Evolutionary conservation across 2,329 filamentous ascomycete genomes (phyloP).

Genomic region (Hypoxylon sp.): DNA sequence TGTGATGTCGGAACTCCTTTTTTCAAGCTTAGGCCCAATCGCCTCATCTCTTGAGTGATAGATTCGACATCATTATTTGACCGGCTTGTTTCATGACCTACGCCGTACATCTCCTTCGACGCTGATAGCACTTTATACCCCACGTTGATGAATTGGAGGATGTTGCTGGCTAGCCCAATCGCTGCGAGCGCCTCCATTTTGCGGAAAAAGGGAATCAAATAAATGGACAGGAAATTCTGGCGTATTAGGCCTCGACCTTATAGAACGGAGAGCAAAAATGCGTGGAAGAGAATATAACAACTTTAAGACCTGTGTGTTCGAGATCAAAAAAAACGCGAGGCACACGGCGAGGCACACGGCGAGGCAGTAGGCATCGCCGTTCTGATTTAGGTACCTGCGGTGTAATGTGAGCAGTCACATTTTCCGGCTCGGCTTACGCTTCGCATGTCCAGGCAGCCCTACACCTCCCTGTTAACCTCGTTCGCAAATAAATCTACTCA

Average conservation of each 20-base stretch:
- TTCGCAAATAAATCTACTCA: background rate
- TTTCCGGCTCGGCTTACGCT: background rate
- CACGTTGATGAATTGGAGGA: slow-evolving; percentile 31
- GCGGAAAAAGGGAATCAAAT: background rate
- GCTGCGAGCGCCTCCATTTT: slow-evolving; percentile 34
- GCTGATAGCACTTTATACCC: slow-evolving; percentile 23
- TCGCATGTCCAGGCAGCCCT: no score
- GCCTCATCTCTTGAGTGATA: slow-evolving; percentile 28
- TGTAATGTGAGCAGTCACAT: background rate
- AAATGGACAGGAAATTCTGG: background rate
- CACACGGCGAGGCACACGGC: no score
- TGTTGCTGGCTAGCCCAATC: slow-evolving; percentile 31
- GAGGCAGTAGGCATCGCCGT: no score
- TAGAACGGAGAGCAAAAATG: background rate
- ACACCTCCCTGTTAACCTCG: background rate
- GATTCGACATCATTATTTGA: slow-evolving; percentile 20
- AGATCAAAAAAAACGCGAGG: no score
- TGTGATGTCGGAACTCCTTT: background rate
- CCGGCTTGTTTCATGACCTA: slow-evolving; percentile 17
- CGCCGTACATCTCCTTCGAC: slow-evolving; percentile 22
- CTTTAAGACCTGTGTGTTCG: no score
- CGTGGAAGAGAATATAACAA: background rate
- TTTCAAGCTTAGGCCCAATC: slow-evolving; percentile 1
- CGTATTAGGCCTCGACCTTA: background rate
- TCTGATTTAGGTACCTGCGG: no score